Evolutionary conservation across 2,329 filamentous ascomycete species (phyloP), one percentile per base, ranked within the genome.

Genomic region (Cryphonectria japonica): DNA sequence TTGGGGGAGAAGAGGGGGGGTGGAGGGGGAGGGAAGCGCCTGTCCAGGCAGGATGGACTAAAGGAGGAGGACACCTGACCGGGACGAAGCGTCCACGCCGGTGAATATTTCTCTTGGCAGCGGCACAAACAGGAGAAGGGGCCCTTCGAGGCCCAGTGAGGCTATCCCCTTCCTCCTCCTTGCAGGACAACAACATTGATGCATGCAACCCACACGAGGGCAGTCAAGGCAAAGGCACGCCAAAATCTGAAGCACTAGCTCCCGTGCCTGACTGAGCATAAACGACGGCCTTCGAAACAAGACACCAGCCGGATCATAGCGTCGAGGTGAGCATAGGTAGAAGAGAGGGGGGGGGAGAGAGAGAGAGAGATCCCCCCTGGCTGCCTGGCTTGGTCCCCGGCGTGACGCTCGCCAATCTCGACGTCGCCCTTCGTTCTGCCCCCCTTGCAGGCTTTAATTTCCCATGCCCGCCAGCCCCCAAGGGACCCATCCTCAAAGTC

Each of bases 401-500:
- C 61, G 52, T 39, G 66, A 57, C 69, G 60, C 70, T 72, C 71
- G 37, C 71, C 69, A 72, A 72, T 72, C 66, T 72, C 66, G 65
- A 52, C 66, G 57, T 22, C 41, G 62, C 41, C 41, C 43, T 65
- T 65, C 26, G n/a, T n/a, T 34, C 57, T 34, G 52, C 26, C 41
- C 26, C 41, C 71, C 65, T 59, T 52, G 66, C 71, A 69, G 62
- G 19, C 22, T 54, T 34, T 50, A 14, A 29, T 68, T 39, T 57
- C 61, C 39, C 68, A 46, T 54, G 34, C n/a, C 57, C 34, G 65
- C 65, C 61, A 39, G 61, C 63, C 29, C n/a, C 63, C 63, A 65
- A 50, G 26, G 63, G 63, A 52, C 22, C 63, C 63, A 65, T 65
- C 8, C 13, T 13, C 63, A 65, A 52, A 14, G 63, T n/a, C 29